These are phyloP conservation scores for Suillus weaverae DNA, from an alignment of 768 basidiomycete species.

Conservation along the genomic window DNA sequence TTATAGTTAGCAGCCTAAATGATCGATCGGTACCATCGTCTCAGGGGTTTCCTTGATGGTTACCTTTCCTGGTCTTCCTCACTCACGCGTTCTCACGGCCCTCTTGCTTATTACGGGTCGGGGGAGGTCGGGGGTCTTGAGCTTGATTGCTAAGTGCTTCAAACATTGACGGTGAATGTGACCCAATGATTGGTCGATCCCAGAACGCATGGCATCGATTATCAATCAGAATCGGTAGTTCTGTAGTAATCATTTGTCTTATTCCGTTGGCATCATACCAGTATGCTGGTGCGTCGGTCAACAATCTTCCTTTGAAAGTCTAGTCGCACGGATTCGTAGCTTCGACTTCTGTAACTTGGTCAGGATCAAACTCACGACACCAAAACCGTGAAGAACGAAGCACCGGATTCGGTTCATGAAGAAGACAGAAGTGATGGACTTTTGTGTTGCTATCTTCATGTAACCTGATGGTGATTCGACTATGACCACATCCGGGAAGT, in stretches of 20 bases:
- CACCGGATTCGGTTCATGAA: not conserved
- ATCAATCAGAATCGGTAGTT: not conserved
- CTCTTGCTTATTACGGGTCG: not conserved
- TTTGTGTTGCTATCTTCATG: not conserved
- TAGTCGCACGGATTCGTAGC: not conserved
- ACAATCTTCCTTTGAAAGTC: not conserved
- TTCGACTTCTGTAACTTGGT: not conserved
- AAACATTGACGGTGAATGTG: not conserved
- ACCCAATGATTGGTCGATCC: not conserved
- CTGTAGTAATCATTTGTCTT: too few species aligned
- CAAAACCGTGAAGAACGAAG: slow-evolving; percentile 4
- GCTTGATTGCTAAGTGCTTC: not conserved
- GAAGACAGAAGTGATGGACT: not conserved
- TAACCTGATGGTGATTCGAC: not conserved
- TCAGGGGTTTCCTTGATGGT: slow-evolving; percentile 6
- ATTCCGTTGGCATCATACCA: not conserved
- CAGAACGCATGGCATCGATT: not conserved
- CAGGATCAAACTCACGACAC: not conserved
- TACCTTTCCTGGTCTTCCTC: slow-evolving; percentile 23
- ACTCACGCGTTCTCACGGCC: slow-evolving; percentile 28
- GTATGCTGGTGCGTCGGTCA: not conserved
- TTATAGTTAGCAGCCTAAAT: slow-evolving; percentile 20
- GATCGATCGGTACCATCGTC: not conserved
- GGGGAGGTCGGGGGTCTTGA: not conserved
- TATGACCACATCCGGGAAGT: not conserved